Base-by-base conservation (phyloP, 257 asterid genomes). In the Solanum medicagineum region DNA sequence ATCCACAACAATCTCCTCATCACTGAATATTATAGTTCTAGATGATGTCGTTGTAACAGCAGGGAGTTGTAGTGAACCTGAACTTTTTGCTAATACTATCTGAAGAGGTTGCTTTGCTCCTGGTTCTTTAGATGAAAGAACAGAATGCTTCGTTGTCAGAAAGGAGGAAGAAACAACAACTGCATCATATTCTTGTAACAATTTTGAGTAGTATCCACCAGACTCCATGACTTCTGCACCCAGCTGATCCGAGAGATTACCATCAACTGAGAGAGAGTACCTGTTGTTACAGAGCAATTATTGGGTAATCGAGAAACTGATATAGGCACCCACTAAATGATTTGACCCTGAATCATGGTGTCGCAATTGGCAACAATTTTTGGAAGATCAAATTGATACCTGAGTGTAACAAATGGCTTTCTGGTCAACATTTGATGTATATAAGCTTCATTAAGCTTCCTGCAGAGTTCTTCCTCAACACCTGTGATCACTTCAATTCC, bases 171-270 rank as follows among this genome's bases (percentile, higher is more conserved):
- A 87, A 84, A 92, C 90, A 49, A 94, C 81, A 24, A 95, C 60
- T 7, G 95, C 97, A 74, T 97, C 99, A 69, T 93, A 90, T 87
- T 97, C 98, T 85, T 97, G 97, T 88, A 97, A 83, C 86, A 97
- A 85, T 83, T 90, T 92, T 19, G 99, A 97, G 91, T 97, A 95
- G 85, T 95, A 95, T 81, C 98, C 98, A 32, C 97, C 98, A 84
- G 90, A 81, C 66, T 93, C 92, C 8, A 24, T 57, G 84, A 90
- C 98, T 81, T 86, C 93, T 49, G 90, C 91, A 68, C 94, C 92
- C 15, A 93, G 87, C 86, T 88, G 92, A 90, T 94, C 87, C 15
- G 88, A 84, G 80, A 91, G 13, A 53, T 80, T 91, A 36, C 99
- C 99, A 80, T 92, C 89, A 49, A 93, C 92, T 13, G 99, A 91